Evolutionary conservation across 345 rosid species (phyloP).

Genomic region (Populus simonii): DNA sequence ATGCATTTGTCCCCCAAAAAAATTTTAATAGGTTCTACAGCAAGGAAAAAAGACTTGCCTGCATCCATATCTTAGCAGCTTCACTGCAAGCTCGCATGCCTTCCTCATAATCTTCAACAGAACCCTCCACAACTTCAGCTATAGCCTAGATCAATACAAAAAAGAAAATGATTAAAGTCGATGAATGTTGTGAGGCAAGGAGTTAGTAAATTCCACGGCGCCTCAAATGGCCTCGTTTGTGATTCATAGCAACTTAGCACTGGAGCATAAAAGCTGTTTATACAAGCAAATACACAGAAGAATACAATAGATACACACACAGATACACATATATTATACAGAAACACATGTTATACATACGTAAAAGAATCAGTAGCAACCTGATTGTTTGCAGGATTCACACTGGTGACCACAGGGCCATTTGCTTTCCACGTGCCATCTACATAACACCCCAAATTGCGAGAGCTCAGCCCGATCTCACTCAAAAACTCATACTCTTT

Average conservation of each 20-base stretch:
- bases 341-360: not conserved
- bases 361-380: constrained; percentile 27
- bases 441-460: constrained; percentile 66
- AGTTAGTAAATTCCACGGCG: not conserved
- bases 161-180: not conserved
- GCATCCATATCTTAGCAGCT: constrained; percentile 87
- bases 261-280: not conserved
- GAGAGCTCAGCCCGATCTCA: constrained; percentile 68
- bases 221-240: not conserved
- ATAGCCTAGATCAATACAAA: constrained; percentile 21
- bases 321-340: not conserved
- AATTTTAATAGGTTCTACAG: not conserved
- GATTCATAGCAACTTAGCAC: not conserved
- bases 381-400: constrained; percentile 87
- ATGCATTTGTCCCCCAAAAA: not conserved
- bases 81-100: constrained; percentile 82
- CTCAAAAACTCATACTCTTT: constrained; percentile 67
- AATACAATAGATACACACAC: not conserved
- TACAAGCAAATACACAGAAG: not conserved
- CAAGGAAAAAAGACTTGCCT: constrained; percentile 35
- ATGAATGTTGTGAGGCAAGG: not conserved
- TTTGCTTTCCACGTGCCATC: constrained; percentile 72
- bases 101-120: constrained; percentile 72
- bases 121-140: constrained; percentile 81
- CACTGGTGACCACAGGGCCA: constrained; percentile 62